phyloP scores from a whole-genome alignment of 805 yeast species.

The Suhomyces sp. region DNA sequence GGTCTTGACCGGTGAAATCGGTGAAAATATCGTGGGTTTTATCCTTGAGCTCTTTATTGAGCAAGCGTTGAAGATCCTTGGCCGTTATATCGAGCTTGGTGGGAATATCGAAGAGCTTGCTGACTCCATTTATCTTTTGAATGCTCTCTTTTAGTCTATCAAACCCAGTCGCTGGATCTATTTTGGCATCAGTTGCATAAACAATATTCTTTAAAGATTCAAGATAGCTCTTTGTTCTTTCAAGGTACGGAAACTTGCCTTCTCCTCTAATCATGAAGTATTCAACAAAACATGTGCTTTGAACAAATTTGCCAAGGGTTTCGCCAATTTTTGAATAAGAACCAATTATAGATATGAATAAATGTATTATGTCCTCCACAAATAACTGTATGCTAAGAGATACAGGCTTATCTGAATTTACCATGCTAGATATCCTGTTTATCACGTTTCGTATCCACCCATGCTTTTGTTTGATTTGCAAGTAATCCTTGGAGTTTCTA shows the following conservation, averaged over 20 bases:
- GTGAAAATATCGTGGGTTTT: background rate
- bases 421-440: background rate
- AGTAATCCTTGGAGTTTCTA: background rate
- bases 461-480: slow-evolving; percentile 1
- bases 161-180: background rate
- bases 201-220: background rate
- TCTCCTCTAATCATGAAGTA: background rate
- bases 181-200: background rate
- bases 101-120: background rate
- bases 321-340: background rate
- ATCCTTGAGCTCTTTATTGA: background rate
- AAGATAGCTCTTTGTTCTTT: background rate
- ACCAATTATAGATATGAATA: background rate
- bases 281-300: background rate
- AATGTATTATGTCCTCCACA: background rate
- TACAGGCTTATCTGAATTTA: background rate
- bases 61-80: background rate
- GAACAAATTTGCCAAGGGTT: background rate
- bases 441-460: slow-evolving; percentile 6
- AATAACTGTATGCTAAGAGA: background rate
- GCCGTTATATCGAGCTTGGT: background rate
- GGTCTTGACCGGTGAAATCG: background rate
- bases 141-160: background rate
- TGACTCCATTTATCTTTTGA: background rate
- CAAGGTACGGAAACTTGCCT: background rate